Evolutionary conservation across 352 stramenopile genomes (phyloP), one percentile per base, ranked within the genome.

Genomic region (Blastocystis sp.): DNA sequence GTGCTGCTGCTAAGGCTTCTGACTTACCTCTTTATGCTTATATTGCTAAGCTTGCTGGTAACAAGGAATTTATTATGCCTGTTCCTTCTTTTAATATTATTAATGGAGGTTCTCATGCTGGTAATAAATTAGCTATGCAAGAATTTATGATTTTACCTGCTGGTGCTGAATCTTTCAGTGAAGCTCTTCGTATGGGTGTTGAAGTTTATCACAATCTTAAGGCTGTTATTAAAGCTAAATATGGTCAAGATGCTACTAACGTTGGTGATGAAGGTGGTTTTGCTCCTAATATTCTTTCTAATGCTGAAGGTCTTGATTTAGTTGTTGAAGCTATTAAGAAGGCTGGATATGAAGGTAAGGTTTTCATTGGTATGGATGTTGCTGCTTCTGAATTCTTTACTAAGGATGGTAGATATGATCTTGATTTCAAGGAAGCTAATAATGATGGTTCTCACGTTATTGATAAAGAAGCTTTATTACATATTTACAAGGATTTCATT

Each of bases 31-130:
- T 96, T 39, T 96, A 86, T 79, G 74, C 93, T 74, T 88, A 96
- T 77, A 95, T 95, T 72, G 89, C 86, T 34, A 80, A 95, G 69
- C 78, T 98, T 58, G 86, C 89, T 13, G 88, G 88, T 73, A 96
- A 95, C 76, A 64, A 80, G 73, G 69, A 82, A 62, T 77, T 78
- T 42, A 73, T 73, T 68, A 78, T 98, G 62, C 90, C 90, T 11
- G 86, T 96, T 67, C 89, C 90, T 36, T 93, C 83, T 69, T 95
- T 97, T 79, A 98, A 97, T 76, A 93, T 97, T 36, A 97, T 97
- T 75, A 98, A 98, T 75, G 91, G 91, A 69, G 91, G 89, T 68
- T 83, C 75, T 57, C 90, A 97, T 71, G 88, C 90, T 39, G 91
- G 87, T 67, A 97, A 96, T 81, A 93, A 93, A 73, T 76, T 96